Conservation (phyloP, 2,329 filamentous ascomycete genomes). For the Cladosporium cucumerinum region DNA sequence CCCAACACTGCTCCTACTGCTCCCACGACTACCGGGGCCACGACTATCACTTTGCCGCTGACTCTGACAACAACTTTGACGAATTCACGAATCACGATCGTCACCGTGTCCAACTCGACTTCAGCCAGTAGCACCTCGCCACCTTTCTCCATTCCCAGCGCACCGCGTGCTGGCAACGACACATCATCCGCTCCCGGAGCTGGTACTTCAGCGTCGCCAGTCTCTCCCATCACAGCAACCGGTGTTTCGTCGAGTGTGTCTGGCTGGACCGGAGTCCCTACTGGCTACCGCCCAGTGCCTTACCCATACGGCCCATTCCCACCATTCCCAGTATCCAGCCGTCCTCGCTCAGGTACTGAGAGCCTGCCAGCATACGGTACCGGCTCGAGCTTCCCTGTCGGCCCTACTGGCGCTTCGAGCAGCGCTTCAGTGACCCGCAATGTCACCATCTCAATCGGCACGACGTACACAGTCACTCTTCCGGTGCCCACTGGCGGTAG, state of each 20-base stretch:
- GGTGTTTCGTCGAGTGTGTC: background rate
- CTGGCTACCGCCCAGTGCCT: background rate
- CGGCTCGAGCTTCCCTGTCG: conserved; percentile 2
- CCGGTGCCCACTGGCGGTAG: background rate
- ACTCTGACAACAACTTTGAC: conserved; percentile 9
- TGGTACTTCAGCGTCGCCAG: background rate
- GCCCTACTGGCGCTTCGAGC: conserved; percentile 4
- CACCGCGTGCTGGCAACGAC: conserved; percentile 1
- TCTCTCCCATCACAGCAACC: conserved; percentile 6
- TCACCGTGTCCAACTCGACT: conserved; percentile 3
- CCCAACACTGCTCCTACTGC: conserved; percentile 9
- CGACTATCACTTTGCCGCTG: conserved; percentile 8
- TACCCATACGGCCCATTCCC: conserved; percentile 2
- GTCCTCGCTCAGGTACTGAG: conserved; percentile 2
- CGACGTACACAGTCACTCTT: conserved; percentile 6
- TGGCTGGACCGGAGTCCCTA: background rate
- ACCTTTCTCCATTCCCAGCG: background rate
- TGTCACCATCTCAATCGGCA: background rate
- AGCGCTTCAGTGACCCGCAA: background rate
- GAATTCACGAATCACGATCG: background rate
- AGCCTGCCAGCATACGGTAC: background rate
- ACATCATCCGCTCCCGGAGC: background rate
- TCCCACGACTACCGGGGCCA: background rate
- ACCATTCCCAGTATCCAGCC: conserved; percentile 8
- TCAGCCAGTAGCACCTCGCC: conserved; percentile 2